phyloP scores from a whole-genome alignment of 2,329 filamentous ascomycete genomes.

The Dactylonectria estremocensis region DNA sequence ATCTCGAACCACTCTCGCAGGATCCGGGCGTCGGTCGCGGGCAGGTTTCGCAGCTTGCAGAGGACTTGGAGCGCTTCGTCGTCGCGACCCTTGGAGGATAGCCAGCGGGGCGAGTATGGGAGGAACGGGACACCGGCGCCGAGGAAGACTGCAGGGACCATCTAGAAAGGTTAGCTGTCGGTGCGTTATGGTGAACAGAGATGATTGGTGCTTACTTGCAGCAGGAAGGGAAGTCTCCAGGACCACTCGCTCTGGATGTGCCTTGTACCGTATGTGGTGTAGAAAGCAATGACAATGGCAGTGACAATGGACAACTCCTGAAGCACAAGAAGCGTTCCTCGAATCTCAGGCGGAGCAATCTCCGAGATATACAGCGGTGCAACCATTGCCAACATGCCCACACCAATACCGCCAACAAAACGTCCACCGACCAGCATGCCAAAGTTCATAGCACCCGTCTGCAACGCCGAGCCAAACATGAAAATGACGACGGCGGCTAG shows the following conservation, averaged over 20 bases:
- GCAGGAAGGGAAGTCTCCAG: conserved; percentile 49
- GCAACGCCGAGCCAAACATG: conserved; percentile 60
- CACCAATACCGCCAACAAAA: conserved; percentile 60
- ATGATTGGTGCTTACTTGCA: conserved; percentile 34
- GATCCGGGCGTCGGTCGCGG: conserved; percentile 39
- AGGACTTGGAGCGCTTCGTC: conserved; percentile 43
- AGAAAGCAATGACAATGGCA: conserved; percentile 52
- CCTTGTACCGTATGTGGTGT: conserved; percentile 50
- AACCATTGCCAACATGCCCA: conserved; percentile 58
- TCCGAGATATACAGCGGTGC: conserved; percentile 62
- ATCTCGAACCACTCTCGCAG: conserved; percentile 46
- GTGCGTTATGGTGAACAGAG: neutral
- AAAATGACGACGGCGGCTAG: conserved; percentile 53
- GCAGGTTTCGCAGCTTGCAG: conserved; percentile 40
- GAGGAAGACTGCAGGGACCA: conserved; percentile 44
- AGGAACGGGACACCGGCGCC: conserved; percentile 43
- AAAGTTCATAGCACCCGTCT: conserved; percentile 58
- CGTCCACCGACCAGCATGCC: conserved; percentile 61
- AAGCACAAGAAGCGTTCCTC: conserved; percentile 61
- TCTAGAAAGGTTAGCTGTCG: conserved; percentile 20
- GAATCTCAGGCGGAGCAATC: conserved; percentile 63
- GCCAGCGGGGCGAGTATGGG: conserved; percentile 50
- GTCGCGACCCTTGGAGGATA: conserved; percentile 44
- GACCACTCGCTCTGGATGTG: conserved; percentile 46
- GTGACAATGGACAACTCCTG: conserved; percentile 55